Evolutionary conservation across 2,329 filamentous ascomycete species (phyloP).

Genomic region (Colletotrichum salicis): DNA sequence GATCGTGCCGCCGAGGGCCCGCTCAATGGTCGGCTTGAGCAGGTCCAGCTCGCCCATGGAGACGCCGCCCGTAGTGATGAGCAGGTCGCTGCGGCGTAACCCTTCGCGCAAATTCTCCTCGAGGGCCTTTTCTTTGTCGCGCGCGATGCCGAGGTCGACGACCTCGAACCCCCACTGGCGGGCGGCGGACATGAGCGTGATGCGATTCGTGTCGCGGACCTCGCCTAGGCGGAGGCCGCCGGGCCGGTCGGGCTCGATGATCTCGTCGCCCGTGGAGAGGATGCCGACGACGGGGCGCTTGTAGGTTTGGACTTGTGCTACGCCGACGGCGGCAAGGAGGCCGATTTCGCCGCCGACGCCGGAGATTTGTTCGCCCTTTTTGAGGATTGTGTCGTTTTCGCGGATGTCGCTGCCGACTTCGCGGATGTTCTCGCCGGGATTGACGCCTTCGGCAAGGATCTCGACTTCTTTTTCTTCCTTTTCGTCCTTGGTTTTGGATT

Average conservation of each 20-base stretch:
- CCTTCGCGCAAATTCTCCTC: constrained; percentile 82
- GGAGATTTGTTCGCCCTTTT: constrained; percentile 83
- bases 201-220: constrained; percentile 92
- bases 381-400: constrained; percentile 75
- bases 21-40: constrained; percentile 94
- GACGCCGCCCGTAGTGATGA: constrained; percentile 93
- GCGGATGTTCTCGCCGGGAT: constrained; percentile 85
- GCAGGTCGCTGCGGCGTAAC: constrained; percentile 78
- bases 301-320: constrained; percentile 76
- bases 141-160: constrained; percentile 87
- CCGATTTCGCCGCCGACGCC: constrained; percentile 91
- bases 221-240: constrained; percentile 78
- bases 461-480: constrained; percentile 89
- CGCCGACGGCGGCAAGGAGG: constrained; percentile 85
- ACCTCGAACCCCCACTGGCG: constrained; percentile 79
- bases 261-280: constrained; percentile 93
- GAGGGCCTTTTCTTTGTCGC: constrained; percentile 76
- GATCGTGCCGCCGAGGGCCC: constrained; percentile 87
- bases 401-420: constrained; percentile 90
- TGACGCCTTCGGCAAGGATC: constrained; percentile 81
- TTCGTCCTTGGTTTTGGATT: constrained; percentile 79
- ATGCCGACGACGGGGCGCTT: constrained; percentile 83
- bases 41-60: constrained; percentile 98
- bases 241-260: constrained; percentile 77
- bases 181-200: constrained; percentile 84